Base-by-base conservation (phyloP, 495 filamentous ascomycete genomes). In the Trichoderma gamsii region DNA sequence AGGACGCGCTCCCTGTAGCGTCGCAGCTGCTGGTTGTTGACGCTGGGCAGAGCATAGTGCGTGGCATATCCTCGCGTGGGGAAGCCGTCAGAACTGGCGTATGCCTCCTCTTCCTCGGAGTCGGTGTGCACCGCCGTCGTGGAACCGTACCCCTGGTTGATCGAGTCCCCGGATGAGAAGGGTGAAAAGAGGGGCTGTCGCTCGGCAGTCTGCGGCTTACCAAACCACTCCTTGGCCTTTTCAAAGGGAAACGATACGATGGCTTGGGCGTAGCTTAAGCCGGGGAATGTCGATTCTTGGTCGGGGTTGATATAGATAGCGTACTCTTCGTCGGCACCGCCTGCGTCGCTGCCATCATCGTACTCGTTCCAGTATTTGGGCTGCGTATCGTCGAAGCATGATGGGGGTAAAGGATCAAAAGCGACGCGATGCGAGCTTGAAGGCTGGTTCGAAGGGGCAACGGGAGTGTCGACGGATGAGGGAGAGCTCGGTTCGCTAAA, bases 331-430 rank as follows among this genome's bases (percentile, higher is more conserved):
- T 72, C 76, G n/a, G 76, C 69, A 43, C 79, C 81, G 43, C 80
- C 81, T 8, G 76, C 79, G 64, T 89, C 86, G 71, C 85, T 86
- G 8, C 83, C 85, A 72, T 86, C 75, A 56, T 89, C 87, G 74
- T 88, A 89, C 72, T 89, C 87, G 72, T 88, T 88, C 87, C 87
- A 89, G 71, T 88, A 88, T 25, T 71, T 74, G 9, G 69, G 59
- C 21, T 72, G 67, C 46, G 68, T 73, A 2, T 29, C 16, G 16
- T 65, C 63, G 11, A 41, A n/a, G n/a, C 15, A 41, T 7, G 63
- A 65, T 66, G 68, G 70, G 16, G 67, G 63, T 18, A 65, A 68
- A 0, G 41, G 41, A 65, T 41, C 69, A 72, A 51, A 70, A 64
- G 68, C 72, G 72, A 15, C 74, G 15, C 68, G 72, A 1, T 66